Evolutionary conservation across 768 basidiomycete species (phyloP), one percentile per base, ranked within the genome.

Genomic region (Sporobolomyces roseus): DNA sequence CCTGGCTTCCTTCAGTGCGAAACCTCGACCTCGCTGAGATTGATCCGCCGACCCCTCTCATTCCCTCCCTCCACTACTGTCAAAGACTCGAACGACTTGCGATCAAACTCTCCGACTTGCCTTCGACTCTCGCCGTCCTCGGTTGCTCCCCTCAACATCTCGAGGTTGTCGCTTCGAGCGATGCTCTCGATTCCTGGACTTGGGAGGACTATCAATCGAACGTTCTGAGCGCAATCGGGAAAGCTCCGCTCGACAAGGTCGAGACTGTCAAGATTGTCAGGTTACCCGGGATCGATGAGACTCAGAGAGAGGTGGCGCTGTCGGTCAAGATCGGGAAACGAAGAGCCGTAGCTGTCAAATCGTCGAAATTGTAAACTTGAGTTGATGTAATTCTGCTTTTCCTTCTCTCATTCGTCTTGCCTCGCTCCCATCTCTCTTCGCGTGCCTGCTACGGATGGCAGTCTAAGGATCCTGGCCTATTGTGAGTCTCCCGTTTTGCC

Each of bases 281-380:
- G 32, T 27, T 45, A 23, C 58, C 58, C 21, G 58, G 58, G 29
- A 38, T 60, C 23, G 2, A 60, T 13, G 58, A 60, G 23, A 32
- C 45, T 29, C 12, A 19, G 7, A 30, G 58, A 14, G 58, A 60
- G 30, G 23, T 23, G 2, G 58, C 58, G 16, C 32, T 60, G 32
- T 23, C 49, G 7, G 58, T 60, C 45, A 60, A 60, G 32, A 48
- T 60, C 23, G 58, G 58, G 9, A 60, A 23, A 32, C 29, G 58
- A 5, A 60, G 49, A 19, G 23, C 32, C 21, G 49, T n/a, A 17
- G 30, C 16, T 17, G 32, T 21, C 23, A 23, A 7, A 13, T 7
- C 45, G 6, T 13, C 21, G 13, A 14, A 14, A 46, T 10, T 46
- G 45, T 46, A 23, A 13, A 10, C 7, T 14, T 13, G 23, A 51